Evolutionary conservation across 768 basidiomycete species (phyloP).

Genomic region (Phallus indusiatus): DNA sequence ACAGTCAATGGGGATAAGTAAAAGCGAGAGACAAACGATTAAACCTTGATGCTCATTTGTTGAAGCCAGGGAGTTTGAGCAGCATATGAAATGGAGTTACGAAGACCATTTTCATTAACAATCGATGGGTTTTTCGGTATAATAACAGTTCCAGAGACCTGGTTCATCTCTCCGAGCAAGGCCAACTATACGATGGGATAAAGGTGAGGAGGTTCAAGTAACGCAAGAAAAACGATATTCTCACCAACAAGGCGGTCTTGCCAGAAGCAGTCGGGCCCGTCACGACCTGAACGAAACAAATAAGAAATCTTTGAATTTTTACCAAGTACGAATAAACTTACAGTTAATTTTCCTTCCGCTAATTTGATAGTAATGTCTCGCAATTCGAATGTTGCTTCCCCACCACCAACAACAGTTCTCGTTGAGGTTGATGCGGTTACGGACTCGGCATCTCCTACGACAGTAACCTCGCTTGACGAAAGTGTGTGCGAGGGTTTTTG

Average conservation of each 20-base stretch:
- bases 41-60: slow-evolving; percentile 58
- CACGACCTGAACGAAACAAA: slow-evolving; percentile 20
- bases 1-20: not conserved
- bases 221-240: not conserved
- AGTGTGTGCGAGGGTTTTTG: not conserved
- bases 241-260: slow-evolving; percentile 21
- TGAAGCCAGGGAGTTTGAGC: slow-evolving; percentile 65
- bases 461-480: not conserved
- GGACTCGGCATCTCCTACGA: not conserved
- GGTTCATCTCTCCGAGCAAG: slow-evolving; percentile 18
- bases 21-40: not conserved
- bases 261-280: slow-evolving; percentile 26
- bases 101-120: slow-evolving; percentile 24
- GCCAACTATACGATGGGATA: slow-evolving; percentile 1
- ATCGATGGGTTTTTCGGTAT: slow-evolving; percentile 19
- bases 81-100: slow-evolving; percentile 54
- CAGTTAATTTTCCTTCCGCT: slow-evolving; percentile 25
- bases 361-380: slow-evolving; percentile 26
- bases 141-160: slow-evolving; percentile 10
- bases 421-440: not conserved
- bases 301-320: not conserved
- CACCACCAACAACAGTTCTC: not conserved
- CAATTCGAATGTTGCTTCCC: slow-evolving; percentile 19
- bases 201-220: not conserved
- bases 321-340: not conserved